Evolutionary conservation across 306 rosid species (phyloP), one percentile per base, ranked within the genome.

Genomic region (Lupinus albus): DNA sequence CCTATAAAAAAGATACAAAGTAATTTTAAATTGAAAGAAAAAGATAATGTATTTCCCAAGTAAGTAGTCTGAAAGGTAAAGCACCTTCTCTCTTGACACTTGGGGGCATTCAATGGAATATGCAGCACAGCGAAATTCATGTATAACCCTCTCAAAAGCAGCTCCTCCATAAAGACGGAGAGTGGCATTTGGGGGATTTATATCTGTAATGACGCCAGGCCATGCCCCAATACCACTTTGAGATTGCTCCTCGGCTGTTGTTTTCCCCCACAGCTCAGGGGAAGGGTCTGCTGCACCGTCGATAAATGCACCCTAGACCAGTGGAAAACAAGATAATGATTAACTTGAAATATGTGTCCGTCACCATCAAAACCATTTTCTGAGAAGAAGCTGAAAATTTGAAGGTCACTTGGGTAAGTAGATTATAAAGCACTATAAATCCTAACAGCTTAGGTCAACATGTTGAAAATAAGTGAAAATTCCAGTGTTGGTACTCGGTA

Each of bases 251-350:
- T 92, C 96, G 32, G 69, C 68, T 15, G 98, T 84, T 61, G 97
- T 84, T 79, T 85, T 93, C 20, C 97, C 98, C 98, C 96, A 93
- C 74, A 84, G 97, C 86, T 89, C 98, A 14, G 98, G 98, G 77
- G 87, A 84, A 82, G 98, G 97, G 73, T 93, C 97, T 36, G 97
- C 94, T 74, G 98, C 97, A 68, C 98, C 98, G 62, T 93, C 98
- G 71, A 93, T 88, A 82, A 93, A 81, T 20, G 86, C 87, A 57
- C 90, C 88, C 98, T 93, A 52, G 45, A 72, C 21, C 75, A 76
- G 54, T 62, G 11, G 48, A 55, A 52, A 73, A 76, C 4, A 69
- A 70, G n/a, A 62, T 4, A 30, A 45, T 49, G 32, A 56, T n/a
- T 20, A 36, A 20, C 56, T 68, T 62, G 13, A 58, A 63, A 7